Evolutionary conservation across 2,329 filamentous ascomycete species (phyloP).

Genomic region (Phialophora tarda): DNA sequence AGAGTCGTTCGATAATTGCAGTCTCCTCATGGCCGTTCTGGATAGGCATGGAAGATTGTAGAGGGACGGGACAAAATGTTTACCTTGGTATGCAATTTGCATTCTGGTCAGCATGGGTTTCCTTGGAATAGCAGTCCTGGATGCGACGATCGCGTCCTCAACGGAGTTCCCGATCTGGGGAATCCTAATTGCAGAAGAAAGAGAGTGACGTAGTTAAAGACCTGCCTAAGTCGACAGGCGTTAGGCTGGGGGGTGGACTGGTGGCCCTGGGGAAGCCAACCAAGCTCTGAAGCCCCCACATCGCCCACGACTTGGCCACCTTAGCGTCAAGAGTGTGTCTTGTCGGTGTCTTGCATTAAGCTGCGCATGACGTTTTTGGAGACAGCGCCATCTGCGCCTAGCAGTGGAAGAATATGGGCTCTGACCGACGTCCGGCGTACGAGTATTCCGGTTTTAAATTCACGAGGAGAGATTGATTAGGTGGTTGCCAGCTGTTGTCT

Average conservation of each 20-base stretch:
- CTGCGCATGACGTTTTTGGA: no score
- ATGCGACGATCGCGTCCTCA: neutral
- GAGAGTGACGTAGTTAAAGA: neutral
- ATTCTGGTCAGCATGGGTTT: slow-evolving; percentile 2
- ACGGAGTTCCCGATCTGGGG: neutral
- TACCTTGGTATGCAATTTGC: slow-evolving; percentile 2
- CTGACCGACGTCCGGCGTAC: neutral
- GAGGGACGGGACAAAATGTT: neutral
- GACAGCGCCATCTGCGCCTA: no score
- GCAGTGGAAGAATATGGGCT: neutral
- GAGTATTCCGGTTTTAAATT: neutral
- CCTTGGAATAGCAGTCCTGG: slow-evolving; percentile 6
- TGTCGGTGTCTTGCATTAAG: neutral
- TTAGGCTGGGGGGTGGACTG: neutral
- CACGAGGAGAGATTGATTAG: neutral
- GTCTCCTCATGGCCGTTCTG: neutral
- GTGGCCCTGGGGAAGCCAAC: neutral
- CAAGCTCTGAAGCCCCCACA: slow-evolving; percentile 6
- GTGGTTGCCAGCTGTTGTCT: neutral
- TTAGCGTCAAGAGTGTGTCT: neutral
- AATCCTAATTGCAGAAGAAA: neutral
- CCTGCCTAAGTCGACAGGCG: no score
- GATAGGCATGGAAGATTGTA: neutral
- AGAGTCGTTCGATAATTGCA: neutral
- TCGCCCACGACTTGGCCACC: neutral